A percentile compares a stretch with the other conserved stretches of the same genome.
These are phyloP conservation scores for Termitomyces sp. DNA, from an alignment of 768 basidiomycete species.

Conservation along the genomic window DNA sequence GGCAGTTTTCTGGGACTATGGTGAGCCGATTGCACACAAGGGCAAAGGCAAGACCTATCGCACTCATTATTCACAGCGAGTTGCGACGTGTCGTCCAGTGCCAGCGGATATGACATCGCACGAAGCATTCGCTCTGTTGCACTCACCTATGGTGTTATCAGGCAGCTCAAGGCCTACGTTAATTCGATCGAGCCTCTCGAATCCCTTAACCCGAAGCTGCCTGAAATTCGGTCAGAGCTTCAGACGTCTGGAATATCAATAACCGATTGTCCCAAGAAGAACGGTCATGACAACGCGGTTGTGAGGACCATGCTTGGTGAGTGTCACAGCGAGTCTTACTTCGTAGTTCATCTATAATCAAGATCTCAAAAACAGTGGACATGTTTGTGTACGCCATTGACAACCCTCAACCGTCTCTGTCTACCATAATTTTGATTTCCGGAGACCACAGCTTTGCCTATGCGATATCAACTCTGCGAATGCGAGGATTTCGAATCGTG, in stretches of 20 bases:
- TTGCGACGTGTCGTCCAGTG: constrained; percentile 30
- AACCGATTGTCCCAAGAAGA: constrained; percentile 25
- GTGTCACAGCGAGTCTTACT: constrained; percentile 17
- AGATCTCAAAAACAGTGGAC: constrained; percentile 41
- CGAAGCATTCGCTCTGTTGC: constrained; percentile 39
- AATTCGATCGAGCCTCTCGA: constrained; percentile 29
- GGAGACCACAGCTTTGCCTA: constrained; percentile 64
- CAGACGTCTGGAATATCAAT: constrained; percentile 42
- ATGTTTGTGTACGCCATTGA: constrained; percentile 62
- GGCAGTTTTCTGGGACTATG: constrained; percentile 10
- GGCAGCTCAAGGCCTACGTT: constrained; percentile 50
- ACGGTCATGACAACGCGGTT: constrained; percentile 27
- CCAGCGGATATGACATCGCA: constrained; percentile 37
- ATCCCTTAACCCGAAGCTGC: constrained; percentile 20
- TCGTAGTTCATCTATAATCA: not conserved
- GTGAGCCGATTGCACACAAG: not conserved
- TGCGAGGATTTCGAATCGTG: constrained; percentile 46
- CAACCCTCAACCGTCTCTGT: constrained; percentile 31
- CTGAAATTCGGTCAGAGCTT: constrained; percentile 35
- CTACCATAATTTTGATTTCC: constrained; percentile 58
- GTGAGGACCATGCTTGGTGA: constrained; percentile 44
- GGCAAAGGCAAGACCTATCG: not conserved
- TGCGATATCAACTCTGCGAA: constrained; percentile 47
- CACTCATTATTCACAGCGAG: constrained; percentile 27
- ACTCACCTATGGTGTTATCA: constrained; percentile 41